Percentiles rank a stretch among this genome's conserved stretches.
phyloP scores from a whole-genome alignment of 2,329 filamentous ascomycete genomes.

The Arthrinium phaeospermum region DNA sequence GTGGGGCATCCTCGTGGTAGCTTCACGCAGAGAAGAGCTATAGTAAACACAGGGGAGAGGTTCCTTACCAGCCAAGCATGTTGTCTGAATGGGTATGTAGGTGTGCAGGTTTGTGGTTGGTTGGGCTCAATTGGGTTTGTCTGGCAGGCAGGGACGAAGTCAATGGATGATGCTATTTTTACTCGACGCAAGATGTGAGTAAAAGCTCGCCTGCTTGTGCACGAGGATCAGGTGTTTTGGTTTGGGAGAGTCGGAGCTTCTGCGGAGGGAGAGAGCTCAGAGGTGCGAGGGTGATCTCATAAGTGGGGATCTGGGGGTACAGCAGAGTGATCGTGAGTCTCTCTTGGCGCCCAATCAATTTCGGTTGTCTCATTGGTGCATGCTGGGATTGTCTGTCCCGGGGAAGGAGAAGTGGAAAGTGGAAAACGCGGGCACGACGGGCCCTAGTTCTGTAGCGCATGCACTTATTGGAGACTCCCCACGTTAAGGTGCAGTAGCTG shows the following conservation, averaged over 20 bases:
- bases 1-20: background rate
- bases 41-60: background rate
- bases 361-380: background rate
- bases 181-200: background rate
- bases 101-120: background rate
- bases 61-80: constrained; percentile 12
- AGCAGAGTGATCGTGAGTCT: background rate
- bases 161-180: background rate
- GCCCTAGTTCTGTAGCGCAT: constrained; percentile 3
- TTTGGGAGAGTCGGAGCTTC: background rate
- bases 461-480: background rate
- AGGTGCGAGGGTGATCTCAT: background rate
- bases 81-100: background rate
- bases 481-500: background rate
- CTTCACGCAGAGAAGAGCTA: background rate
- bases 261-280: background rate
- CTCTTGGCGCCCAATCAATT: background rate
- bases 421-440: background rate
- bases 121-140: background rate
- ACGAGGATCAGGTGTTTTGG: constrained; percentile 10
- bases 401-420: background rate
- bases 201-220: background rate
- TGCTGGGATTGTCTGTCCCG: background rate
- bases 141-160: background rate
- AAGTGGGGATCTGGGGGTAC: background rate